Base-by-base conservation (phyloP, 768 basidiomycete species). In the Naganishia friedmannii region DNA sequence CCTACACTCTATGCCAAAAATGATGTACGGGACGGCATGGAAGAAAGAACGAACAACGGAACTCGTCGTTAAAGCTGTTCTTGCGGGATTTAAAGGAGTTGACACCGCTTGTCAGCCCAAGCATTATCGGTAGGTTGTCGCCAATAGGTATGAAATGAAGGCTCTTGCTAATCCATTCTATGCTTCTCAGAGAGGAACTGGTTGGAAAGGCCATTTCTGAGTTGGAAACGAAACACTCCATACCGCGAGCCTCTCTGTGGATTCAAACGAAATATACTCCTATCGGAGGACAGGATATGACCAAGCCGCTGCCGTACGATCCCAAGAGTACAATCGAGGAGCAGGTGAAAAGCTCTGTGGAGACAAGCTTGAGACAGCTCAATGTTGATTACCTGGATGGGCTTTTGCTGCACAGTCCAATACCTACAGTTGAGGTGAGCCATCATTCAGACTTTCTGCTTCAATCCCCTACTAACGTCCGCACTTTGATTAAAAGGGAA, bases 221-320 rank as follows among this genome's bases (percentile, higher is more conserved):
- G 31, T 81, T 91, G 29, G 81, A 85, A 72, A 84, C 82, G 9
- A 83, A 86, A 51, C 86, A 90, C 71, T 84, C 84, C 5, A 84
- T 90, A 67, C 69, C 76, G 29, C 86, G 92, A 6, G 85, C 90
- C 75, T 87, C 89, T 65, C 73, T 93, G 3, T 90, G 87, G 77
- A 79, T 93, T 32, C 91, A 93, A 80, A 91, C 91, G 37, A 92
- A 93, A 89, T 92, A 86, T 77, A 93, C 92, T 0, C 82, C 90
- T 0, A 83, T 90, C 19, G 82, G 82, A 28, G 91, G 91, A 9
- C 92, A 93, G 78, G 90, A 91, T 76, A 78, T 74, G 7, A 82
- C 83, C 65, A 85, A 88, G 74, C 88, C 90, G 0, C 82, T 92
- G 53, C 92, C 92, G 0, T 93, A 93, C 80, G 83, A 89, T 71